Conservation (phyloP, 1,284 basidiomycete genomes). For the Leccinum fallax region DNA sequence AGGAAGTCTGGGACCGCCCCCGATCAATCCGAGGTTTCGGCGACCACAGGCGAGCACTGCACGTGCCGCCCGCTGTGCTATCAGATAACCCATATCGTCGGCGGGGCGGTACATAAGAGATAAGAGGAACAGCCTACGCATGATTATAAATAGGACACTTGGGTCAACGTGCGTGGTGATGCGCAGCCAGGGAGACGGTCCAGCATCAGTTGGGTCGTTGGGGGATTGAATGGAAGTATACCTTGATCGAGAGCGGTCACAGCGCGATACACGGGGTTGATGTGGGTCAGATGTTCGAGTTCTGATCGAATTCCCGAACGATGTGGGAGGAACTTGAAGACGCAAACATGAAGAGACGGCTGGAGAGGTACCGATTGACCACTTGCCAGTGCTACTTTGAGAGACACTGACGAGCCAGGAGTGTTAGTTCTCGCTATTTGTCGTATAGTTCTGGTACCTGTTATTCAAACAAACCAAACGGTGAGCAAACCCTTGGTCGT, state of each 20-base stretch:
- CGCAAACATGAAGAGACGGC: constrained; percentile 4
- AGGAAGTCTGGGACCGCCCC: constrained; percentile 26
- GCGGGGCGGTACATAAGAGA: constrained; percentile 11
- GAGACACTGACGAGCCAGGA: background rate
- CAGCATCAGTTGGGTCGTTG: constrained; percentile 2
- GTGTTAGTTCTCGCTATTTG: background rate
- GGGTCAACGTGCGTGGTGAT: constrained; percentile 19
- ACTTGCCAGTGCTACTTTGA: background rate
- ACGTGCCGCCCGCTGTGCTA: constrained; percentile 12
- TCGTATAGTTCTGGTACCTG: background rate
- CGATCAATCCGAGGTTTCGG: constrained; percentile 29
- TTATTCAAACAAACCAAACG: background rate
- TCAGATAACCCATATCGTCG: constrained; percentile 22
- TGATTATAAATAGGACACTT: constrained; percentile 7
- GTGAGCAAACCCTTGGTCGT: background rate
- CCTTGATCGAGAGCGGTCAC: constrained; percentile 20
- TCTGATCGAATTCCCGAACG: constrained; percentile 4
- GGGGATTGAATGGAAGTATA: constrained; percentile 18
- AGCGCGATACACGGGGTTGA: constrained; percentile 22
- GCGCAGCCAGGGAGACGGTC: constrained; percentile 23
- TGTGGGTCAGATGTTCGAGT: constrained; percentile 23
- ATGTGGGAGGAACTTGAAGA: constrained; percentile 7
- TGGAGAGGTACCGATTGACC: background rate
- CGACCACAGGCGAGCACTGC: constrained; percentile 33
- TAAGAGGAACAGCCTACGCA: constrained; percentile 5